Base-by-base conservation (phyloP, 2,329 filamentous ascomycete genomes). In the Ascochyta clinopodiicola region DNA sequence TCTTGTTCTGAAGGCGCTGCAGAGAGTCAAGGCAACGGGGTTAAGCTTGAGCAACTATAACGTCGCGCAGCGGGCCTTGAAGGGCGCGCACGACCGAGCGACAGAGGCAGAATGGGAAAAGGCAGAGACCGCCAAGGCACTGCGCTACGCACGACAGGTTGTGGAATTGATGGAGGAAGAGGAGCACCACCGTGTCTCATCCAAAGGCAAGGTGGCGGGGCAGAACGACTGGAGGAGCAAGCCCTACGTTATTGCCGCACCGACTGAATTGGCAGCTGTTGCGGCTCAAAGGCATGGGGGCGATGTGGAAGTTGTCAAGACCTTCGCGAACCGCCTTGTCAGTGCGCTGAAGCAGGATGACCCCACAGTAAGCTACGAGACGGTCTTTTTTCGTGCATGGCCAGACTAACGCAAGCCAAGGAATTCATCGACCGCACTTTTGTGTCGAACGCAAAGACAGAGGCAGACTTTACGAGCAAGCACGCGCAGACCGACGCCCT, bases 191-290 rank as follows among this genome's bases (percentile, higher is more conserved):
- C 9, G 62, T 62, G 39, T 56, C 54, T 39, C 15, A 21, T 24
- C 22, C 5, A 44, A n/a, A 15, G 50, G 37, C 46, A 53, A 42
- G 19, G 27, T 63, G 52, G 63, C 9, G 72, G 59, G 59, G 67
- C n/a, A 69, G 72, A 47, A 67, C 51, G 51, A 69, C 24, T 59
- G 57, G 44, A 65, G 66, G 38, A 52, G 66, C 7, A 61, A 67
- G 39, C 76, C 78, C 1, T 63, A 67, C 4, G 71, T 78, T 4
- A 67, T 81, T 31, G 79, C 75, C n/a, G 56, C 76, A 25, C 75
- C 77, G 46, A 65, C 80, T 6, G 78, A 80, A 62, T 57, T 82
- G 64, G 71, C 75, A 17, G 78, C 79, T 25, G 69, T 77, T 5
- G 66, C 73, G 39, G 76, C 75, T 3, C 70, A 75, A 46, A 71